Evolutionary conservation across 371 early-diverging fungal genomes (phyloP), one percentile per base, ranked within the genome.

Genomic region (Mucor plumbeus): DNA sequence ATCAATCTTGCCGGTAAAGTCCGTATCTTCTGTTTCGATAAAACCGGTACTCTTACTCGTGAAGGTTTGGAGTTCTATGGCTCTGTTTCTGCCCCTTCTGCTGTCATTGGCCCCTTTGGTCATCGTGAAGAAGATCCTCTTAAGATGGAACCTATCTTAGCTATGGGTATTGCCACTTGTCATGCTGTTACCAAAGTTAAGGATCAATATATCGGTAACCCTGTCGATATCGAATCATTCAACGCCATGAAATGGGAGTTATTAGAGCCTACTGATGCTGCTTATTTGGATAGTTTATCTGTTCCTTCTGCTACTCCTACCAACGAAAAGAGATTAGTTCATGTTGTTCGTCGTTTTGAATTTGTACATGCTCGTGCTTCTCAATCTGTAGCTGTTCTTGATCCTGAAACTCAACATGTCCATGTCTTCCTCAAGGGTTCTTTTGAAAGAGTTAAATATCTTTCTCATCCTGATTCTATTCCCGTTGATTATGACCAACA

Each of bases 21-120:
- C 35, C 88, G 91, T 70, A 86, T 95, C 38, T 92, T 93, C 59
- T 93, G 92, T 70, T 97, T 95, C 70, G 97, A 97, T 75, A 96
- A 97, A 83, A 93, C 95, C 7, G 85, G 87, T 63, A 94, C 94
- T 6, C 69, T 93, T 15, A 94, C 94, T 1, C 87, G 91, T 63
- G 91, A 89, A 61, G 87, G 89, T 8, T 78, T 95, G 35, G 91
- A 93, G 65, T 87, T 92, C 62, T 78, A 78, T 48, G 79, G 79
- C 36, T 73, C 67, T 40, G 72, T 69, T 47, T 31, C 68, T 14
- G 65, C 65, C 11, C 60, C 63, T 17, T 13, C 56, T n/a, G 62
- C 62, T 39, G 61, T 39, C 7, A 47, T 53, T 31, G 36, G 61
- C 7, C 19, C 68, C 15, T 72, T 83, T 62, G 63, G 47, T 40